Evolutionary conservation across 495 filamentous ascomycete species (phyloP), one percentile per base, ranked within the genome.

Genomic region (Chaetomium cochliodes): DNA sequence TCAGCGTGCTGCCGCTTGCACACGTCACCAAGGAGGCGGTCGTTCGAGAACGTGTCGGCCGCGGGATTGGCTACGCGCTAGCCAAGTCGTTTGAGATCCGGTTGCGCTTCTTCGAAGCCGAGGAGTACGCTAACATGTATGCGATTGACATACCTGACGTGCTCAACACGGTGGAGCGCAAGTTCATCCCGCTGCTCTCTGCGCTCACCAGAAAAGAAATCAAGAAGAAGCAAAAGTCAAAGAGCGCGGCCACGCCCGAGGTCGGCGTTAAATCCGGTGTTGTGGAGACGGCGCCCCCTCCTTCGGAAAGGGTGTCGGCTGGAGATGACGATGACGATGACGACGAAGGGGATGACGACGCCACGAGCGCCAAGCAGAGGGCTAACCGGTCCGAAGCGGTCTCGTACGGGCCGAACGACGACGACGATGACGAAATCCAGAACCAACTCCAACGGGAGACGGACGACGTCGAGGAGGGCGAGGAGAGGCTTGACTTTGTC

Each of bases 361-460:
- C 92, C 53, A 96, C 94, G 39, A 86, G 87, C 60, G 85, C 87
- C 62, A 90, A 91, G 75, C 84, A 88, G 69, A 83, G 80, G 60
- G 84, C 87, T 18, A 93, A 94, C 73, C 84, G 89, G 53, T 76
- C 79, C 52, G 90, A 97, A 76, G 90, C 87, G 41, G 86, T 93
- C 9, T 92, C 90, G 15, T 98, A 98, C 72, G 96, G 90, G 44
- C 92, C 84, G 8, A 92, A 92, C 37, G 93, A 98, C 70, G 93
- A 96, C 37, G 96, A 91, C 7, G 94, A 98, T 73, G 86, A 92
- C 67, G 86, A 77, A 22, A 88, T 93, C 67, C 88, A 81, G 77
- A 79, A 72, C 60, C 76, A 81, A 60, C 77, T 84, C 57, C 79
- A 81, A 60, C 80, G 81, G 46, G 82, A 85, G 53, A 83, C 79